Percentiles rank a stretch among this genome's conserved stretches.
These are phyloP conservation scores for Aspergillus tanneri DNA, from an alignment of 2,329 filamentous ascomycete species.

Conservation along the genomic window DNA sequence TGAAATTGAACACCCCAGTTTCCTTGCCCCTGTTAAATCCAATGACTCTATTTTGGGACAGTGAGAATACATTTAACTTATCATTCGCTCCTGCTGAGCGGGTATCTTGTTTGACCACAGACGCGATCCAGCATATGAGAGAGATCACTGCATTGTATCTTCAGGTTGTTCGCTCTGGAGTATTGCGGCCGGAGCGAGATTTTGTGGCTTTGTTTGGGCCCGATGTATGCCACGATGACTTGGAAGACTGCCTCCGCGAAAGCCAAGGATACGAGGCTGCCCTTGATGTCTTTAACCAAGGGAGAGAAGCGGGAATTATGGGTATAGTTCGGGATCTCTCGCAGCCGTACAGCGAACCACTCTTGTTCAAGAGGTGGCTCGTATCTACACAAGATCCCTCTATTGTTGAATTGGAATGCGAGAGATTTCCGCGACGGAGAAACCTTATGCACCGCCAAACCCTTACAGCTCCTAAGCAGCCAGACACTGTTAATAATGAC, in stretches of 20 bases:
- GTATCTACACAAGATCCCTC: constrained; percentile 5
- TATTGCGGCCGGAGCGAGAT: constrained; percentile 16
- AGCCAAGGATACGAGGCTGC: constrained; percentile 25
- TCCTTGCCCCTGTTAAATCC: constrained; percentile 17
- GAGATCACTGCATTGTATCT: constrained; percentile 33
- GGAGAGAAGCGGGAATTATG: neutral
- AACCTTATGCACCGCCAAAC: constrained; percentile 27
- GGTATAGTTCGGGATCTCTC: constrained; percentile 32
- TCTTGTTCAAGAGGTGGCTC: constrained; percentile 28
- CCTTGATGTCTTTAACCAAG: constrained; percentile 21
- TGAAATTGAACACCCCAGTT: constrained; percentile 24
- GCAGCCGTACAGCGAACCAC: constrained; percentile 25
- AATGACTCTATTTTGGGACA: constrained; percentile 33
- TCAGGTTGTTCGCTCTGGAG: constrained; percentile 21
- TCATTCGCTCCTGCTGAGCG: constrained; percentile 17
- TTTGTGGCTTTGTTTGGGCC: constrained; percentile 32
- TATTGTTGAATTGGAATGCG: constrained; percentile 28
- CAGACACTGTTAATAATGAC: constrained; percentile 5
- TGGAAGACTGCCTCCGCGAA: constrained; percentile 23
- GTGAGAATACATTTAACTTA: constrained; percentile 21
- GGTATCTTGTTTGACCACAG: constrained; percentile 9
- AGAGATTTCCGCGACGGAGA: constrained; percentile 25
- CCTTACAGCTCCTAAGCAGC: constrained; percentile 3
- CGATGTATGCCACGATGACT: constrained; percentile 13
- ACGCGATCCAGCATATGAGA: constrained; percentile 31